Evolutionary conservation across 192 early-diverging fungal genomes (phyloP), one percentile per base, ranked within the genome.

Genomic region (Backusella westeae): DNA sequence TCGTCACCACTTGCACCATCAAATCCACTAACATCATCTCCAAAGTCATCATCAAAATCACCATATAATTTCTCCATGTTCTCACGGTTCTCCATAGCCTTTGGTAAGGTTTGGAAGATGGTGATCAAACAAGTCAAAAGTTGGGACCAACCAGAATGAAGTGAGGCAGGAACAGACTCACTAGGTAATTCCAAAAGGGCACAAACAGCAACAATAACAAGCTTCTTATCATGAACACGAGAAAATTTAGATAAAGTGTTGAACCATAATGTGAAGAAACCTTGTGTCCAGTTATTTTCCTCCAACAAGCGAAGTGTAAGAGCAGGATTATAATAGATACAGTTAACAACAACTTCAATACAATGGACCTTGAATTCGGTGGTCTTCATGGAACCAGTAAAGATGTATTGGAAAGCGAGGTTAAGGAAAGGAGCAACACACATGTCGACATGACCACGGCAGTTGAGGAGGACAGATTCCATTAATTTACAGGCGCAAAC

Each of bases 171-270:
- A 8, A 98, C 77, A 77, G 91, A 85, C 6, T 87, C 88, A 29
- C 85, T 75, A 7, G 95, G 94, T 8, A 96, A 80, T 35, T 87
- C 87, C 53, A 98, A 75, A 10, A 98, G 78, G 0, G 93, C 78
- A 71, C 90, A 92, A 23, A 98, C 81, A 0, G 95, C 89, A 34
- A 96, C 78, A 68, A 98, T 93, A 14, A 90, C 88, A n/a, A 98
- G 89, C 85, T 96, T 96, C 88, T 96, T 97, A 83, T 98, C 96
- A 83, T 96, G 93, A 17, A 98, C 96, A 69, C 96, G 72, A 67
- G 86, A 78, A 77, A 98, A 95, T 72, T 90, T 90, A 75, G 87
- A 83, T 26, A 95, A 74, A 65, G 88, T 87, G 56, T 87, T 80
- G 81, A 95, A 91, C 91, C 96, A 94, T 34, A 88, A 81, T n/a